Evolutionary conservation across 148 eudicot genomes (phyloP).

Genomic region (Chenopodium quinoa): DNA sequence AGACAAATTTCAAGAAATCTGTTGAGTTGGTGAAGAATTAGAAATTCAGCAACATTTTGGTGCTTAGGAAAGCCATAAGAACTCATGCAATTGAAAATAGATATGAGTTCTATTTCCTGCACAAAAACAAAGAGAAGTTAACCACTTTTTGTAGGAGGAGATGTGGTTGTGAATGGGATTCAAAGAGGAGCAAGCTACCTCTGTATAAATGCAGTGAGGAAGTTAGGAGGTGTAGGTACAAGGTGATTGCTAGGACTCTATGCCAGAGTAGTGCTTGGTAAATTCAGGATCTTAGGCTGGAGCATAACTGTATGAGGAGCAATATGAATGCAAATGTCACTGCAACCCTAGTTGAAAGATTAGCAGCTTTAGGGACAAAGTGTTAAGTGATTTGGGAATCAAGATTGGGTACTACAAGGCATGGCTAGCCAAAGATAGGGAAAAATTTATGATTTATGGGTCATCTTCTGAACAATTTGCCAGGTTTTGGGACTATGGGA

Average conservation of each 20-base stretch:
- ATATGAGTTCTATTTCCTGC: no score
- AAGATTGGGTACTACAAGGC: neutral
- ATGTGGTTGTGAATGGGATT: no score
- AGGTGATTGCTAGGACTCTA: neutral
- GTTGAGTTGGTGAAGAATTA: no score
- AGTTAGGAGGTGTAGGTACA: neutral
- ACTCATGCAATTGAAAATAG: no score
- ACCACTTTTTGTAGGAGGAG: no score
- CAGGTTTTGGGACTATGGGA: constrained; percentile 5
- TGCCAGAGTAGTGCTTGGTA: neutral
- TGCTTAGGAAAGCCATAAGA: neutral
- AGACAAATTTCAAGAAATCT: no score
- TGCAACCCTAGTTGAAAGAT: neutral
- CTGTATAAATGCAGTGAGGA: neutral
- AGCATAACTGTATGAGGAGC: neutral
- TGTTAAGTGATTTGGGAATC: neutral
- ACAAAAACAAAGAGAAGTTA: no score
- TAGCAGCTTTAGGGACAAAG: no score
- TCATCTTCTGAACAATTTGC: neutral
- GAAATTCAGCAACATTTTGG: no score
- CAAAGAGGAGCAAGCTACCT: no score
- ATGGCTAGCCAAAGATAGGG: neutral
- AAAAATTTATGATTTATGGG: neutral
- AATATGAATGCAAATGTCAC: neutral
- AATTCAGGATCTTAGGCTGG: neutral